phyloP scores from a whole-genome alignment of 192 early-diverging fungal genomes.

The Coemansia sp. region DNA sequence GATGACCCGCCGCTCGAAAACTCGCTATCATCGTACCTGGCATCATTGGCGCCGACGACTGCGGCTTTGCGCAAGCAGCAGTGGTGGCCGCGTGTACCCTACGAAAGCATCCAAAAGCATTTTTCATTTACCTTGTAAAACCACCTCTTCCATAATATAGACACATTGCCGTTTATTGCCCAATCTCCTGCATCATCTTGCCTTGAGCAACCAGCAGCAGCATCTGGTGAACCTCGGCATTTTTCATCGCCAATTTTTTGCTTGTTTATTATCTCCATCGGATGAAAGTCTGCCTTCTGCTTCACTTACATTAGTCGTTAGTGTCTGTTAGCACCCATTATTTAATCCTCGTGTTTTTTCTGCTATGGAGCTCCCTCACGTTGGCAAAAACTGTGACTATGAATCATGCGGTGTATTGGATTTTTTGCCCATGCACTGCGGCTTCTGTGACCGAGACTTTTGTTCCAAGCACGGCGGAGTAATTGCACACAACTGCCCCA shows the following conservation, averaged over 20 bases:
- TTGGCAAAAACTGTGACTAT: constrained; percentile 28
- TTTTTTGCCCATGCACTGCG: constrained; percentile 29
- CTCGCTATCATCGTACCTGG: not conserved
- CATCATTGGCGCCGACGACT: not conserved
- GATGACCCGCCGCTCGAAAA: not conserved
- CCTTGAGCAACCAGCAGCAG: no score
- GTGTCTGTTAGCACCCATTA: not conserved
- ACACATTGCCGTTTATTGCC: no score
- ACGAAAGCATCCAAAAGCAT: constrained; percentile 22
- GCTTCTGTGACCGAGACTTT: constrained; percentile 18
- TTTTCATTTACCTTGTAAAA: constrained; percentile 36
- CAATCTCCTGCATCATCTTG: no score
- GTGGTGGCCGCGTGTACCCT: constrained; percentile 31
- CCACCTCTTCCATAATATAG: no score
- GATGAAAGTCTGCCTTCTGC: not conserved
- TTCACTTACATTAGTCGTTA: not conserved
- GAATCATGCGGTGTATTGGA: constrained; percentile 28
- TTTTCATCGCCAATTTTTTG: not conserved
- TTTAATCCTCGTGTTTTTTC: not conserved
- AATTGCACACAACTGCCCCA: constrained; percentile 16
- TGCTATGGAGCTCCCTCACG: constrained; percentile 37
- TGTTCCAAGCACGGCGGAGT: constrained; percentile 24
- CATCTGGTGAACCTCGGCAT: no score
- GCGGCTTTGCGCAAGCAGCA: constrained; percentile 1
- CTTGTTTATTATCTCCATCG: not conserved